Percentiles rank a stretch among this genome's conserved stretches.
Evolutionary conservation across 2,329 filamentous ascomycete species (phyloP).

Genomic region (Uncinocarpus reesii): DNA sequence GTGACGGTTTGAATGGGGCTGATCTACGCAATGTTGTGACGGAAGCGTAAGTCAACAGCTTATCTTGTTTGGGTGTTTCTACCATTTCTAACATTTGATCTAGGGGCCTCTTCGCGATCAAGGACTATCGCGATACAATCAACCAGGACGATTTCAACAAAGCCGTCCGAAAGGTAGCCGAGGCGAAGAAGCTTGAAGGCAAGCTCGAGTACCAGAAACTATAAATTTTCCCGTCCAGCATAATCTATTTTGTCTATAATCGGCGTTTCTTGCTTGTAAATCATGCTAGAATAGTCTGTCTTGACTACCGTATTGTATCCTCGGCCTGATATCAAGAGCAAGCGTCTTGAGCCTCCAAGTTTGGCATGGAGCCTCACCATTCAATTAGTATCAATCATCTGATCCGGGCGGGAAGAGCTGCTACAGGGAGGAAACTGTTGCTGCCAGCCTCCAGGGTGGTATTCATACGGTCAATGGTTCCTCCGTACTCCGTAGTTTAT

Average conservation of each 20-base stretch:
- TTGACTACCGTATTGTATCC: background rate
- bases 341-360: no score
- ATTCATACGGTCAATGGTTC: no score
- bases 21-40: conserved; percentile 97
- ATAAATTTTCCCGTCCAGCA: conserved; percentile 38
- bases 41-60: conserved; percentile 64
- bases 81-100: conserved; percentile 17
- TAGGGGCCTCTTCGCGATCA: conserved; percentile 93
- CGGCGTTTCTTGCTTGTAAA: conserved; percentile 1
- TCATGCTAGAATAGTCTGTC: background rate
- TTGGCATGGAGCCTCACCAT: no score
- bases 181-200: conserved; percentile 96
- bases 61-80: conserved; percentile 1
- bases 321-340: no score
- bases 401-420: no score
- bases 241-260: background rate
- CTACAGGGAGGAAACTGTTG: no score
- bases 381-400: no score
- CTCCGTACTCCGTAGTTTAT: no score
- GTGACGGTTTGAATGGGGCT: conserved; percentile 91
- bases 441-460: no score
- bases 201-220: conserved; percentile 97
- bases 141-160: conserved; percentile 99
- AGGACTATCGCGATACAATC: conserved; percentile 90
- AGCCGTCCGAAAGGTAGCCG: conserved; percentile 91